phyloP scores from a whole-genome alignment of 2,329 filamentous ascomycete genomes.

The Penicillium sp. region DNA sequence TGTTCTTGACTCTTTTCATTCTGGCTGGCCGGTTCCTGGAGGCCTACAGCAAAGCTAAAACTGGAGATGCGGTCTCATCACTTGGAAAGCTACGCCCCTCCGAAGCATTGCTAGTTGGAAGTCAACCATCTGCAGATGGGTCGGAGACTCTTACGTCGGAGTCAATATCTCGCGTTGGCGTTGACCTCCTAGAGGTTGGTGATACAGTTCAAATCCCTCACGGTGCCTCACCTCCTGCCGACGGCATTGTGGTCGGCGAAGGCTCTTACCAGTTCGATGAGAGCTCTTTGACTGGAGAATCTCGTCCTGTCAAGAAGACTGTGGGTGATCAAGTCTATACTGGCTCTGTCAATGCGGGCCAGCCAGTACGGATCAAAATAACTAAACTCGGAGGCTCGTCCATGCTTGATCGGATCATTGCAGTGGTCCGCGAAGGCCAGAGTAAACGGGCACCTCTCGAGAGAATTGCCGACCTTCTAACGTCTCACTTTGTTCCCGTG shows the following conservation, averaged over 20 bases:
- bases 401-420: slow-evolving; percentile 51
- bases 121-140: slow-evolving; percentile 4
- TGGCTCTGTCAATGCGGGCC: slow-evolving; percentile 49
- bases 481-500: slow-evolving; percentile 50
- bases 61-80: slow-evolving; percentile 79
- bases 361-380: slow-evolving; percentile 45
- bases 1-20: slow-evolving; percentile 86
- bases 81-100: slow-evolving; percentile 74
- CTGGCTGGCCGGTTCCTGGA: slow-evolving; percentile 62
- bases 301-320: slow-evolving; percentile 45
- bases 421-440: slow-evolving; percentile 50
- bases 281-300: slow-evolving; percentile 71
- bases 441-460: slow-evolving; percentile 50
- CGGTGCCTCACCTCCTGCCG: slow-evolving; percentile 79
- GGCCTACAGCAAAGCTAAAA: slow-evolving; percentile 86
- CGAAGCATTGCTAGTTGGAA: slow-evolving; percentile 65
- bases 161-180: slow-evolving; percentile 48
- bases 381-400: slow-evolving; percentile 47
- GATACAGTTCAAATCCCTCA: slow-evolving; percentile 72
- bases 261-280: slow-evolving; percentile 76
- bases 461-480: slow-evolving; percentile 47
- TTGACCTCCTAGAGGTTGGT: slow-evolving; percentile 71
- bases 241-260: slow-evolving; percentile 60
- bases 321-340: slow-evolving; percentile 45
- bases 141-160: slow-evolving; percentile 9